phyloP scores from a whole-genome alignment of 441 rosid species.

The Cnidoscolus chayamansa region DNA sequence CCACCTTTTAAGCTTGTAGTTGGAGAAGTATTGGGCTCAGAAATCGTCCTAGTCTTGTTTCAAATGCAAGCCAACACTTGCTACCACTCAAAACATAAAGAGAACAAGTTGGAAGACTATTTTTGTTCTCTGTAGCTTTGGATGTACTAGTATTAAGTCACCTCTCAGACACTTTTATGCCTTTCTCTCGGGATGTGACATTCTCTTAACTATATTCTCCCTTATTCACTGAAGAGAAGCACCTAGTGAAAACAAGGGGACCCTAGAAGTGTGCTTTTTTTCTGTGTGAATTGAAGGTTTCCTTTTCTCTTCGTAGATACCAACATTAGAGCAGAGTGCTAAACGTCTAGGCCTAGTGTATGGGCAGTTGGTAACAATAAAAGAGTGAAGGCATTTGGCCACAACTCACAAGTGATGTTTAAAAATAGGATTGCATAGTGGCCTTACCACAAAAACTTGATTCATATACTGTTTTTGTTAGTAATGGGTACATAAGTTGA shows the following conservation, averaged over 20 bases:
- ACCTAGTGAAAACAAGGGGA: conserved; percentile 8
- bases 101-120: conserved; percentile 20
- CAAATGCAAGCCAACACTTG: conserved; percentile 21
- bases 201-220: conserved; percentile 10
- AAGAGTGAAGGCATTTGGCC: neutral
- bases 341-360: too few species aligned
- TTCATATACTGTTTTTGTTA: too few species aligned
- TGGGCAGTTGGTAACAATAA: neutral
- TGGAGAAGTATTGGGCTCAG: conserved; percentile 24
- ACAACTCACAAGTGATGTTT: conserved; percentile 16
- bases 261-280: conserved; percentile 14
- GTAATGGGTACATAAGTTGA: conserved; percentile 12
- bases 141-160: conserved; percentile 17
- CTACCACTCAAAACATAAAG: conserved; percentile 34
- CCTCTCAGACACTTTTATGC: conserved; percentile 23
- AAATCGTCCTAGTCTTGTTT: conserved; percentile 15
- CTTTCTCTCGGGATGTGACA: conserved; percentile 35
- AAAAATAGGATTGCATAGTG: neutral
- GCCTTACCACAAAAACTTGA: neutral
- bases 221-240: neutral
- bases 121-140: conserved; percentile 22
- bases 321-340: too few species aligned
- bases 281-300: conserved; percentile 3
- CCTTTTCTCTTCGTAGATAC: too few species aligned
- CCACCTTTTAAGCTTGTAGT: conserved; percentile 25